Percentiles rank a stretch among this genome's conserved stretches.
phyloP scores from a whole-genome alignment of 2,329 filamentous ascomycete species.

The Paecilomyces fulvus region DNA sequence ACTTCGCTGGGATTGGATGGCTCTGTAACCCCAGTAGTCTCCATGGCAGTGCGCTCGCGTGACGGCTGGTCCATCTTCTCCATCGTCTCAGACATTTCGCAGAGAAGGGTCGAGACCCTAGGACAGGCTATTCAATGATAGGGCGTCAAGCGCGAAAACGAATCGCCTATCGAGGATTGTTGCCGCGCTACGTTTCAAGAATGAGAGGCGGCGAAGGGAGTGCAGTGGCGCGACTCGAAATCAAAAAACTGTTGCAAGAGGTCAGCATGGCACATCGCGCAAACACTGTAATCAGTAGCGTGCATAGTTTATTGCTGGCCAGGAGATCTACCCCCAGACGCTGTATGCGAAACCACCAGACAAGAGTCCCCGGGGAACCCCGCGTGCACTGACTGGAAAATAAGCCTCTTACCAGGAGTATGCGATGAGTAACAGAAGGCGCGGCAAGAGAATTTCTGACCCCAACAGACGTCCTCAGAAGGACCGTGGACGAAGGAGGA shows the following conservation, averaged over 20 bases:
- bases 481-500: background rate
- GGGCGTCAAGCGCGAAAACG: background rate
- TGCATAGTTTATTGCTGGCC: background rate
- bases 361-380: background rate
- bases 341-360: background rate
- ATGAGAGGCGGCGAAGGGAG: background rate
- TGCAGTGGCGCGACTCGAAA: background rate
- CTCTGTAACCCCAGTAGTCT: slow-evolving; percentile 19
- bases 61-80: background rate
- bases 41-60: background rate
- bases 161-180: background rate
- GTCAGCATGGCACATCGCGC: background rate
- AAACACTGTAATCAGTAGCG: background rate
- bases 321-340: background rate
- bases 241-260: background rate
- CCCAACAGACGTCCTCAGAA: background rate
- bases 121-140: background rate
- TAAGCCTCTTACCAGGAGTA: background rate
- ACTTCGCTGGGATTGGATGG: slow-evolving; percentile 22
- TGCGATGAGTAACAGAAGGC: background rate
- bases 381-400: background rate
- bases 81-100: background rate
- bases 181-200: background rate
- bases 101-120: background rate
- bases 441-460: background rate